Percentiles rank a stretch among this genome's conserved stretches.
Evolutionary conservation across 1,284 basidiomycete species (phyloP).

Genomic region (Boletus sp.): DNA sequence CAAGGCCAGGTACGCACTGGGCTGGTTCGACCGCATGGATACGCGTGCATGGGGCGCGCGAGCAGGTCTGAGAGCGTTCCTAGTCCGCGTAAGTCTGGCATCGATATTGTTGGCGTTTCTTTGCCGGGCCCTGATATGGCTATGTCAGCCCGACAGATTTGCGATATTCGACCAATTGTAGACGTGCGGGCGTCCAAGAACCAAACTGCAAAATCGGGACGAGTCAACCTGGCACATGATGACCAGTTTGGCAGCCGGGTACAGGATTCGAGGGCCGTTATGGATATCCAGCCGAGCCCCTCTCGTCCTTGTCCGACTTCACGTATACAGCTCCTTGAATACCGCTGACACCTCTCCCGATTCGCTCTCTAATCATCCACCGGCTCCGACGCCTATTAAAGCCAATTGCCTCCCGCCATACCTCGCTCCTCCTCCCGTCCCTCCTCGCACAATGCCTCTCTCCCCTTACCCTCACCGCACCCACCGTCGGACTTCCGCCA

Average conservation of each 20-base stretch:
- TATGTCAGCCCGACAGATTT: slow-evolving; percentile 19
- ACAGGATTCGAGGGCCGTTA: slow-evolving; percentile 33
- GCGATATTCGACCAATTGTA: slow-evolving; percentile 20
- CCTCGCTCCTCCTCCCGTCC: slow-evolving; percentile 28
- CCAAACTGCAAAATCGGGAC: slow-evolving; percentile 27
- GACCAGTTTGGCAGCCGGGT: slow-evolving; percentile 34
- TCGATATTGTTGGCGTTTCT: slow-evolving; percentile 15
- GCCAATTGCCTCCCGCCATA: slow-evolving; percentile 21
- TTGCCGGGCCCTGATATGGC: slow-evolving; percentile 24
- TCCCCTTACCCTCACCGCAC: slow-evolving; percentile 35
- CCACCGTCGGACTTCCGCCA: slow-evolving; percentile 20
- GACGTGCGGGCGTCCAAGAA: slow-evolving; percentile 16
- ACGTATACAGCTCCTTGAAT: slow-evolving; percentile 17
- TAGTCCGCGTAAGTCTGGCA: slow-evolving; percentile 10
- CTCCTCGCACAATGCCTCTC: slow-evolving; percentile 39
- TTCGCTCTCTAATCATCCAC: slow-evolving; percentile 26
- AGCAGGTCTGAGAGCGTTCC: neutral
- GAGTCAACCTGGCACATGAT: slow-evolving; percentile 39
- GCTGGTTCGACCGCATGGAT: slow-evolving; percentile 6
- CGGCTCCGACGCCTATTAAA: slow-evolving; percentile 33
- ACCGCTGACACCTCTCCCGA: slow-evolving; percentile 22
- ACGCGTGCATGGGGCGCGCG: neutral
- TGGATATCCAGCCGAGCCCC: slow-evolving; percentile 32
- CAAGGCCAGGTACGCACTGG: slow-evolving; percentile 10
- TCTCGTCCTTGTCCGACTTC: slow-evolving; percentile 37